Base-by-base conservation (phyloP, 495 filamentous ascomycete species). In the Tuber brumale region DNA sequence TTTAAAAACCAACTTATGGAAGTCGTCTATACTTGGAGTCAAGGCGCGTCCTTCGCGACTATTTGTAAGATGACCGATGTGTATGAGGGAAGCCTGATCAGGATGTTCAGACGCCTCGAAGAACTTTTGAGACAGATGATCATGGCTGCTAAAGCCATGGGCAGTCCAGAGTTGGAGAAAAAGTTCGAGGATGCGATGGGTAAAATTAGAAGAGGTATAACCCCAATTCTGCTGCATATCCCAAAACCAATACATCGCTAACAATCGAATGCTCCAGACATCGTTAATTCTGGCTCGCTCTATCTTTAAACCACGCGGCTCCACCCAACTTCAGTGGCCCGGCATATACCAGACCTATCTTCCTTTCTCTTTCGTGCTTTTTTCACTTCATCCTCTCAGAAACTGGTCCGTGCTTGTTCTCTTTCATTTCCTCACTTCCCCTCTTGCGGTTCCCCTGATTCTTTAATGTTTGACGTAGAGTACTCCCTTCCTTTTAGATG, bases 31-130 rank as follows among this genome's bases (percentile, higher is more conserved):
- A 92, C 92, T 23, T 99, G 95, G 95, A 89, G 93, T n/a, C 90
- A 94, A 74, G 96, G 95, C 71, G 92, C 91, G 79, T 90, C 92
- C 8, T 99, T 99, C 86, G 89, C 92, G n/a, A 89, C 95, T 75
- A 97, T 99, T 73, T 98, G 95, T 85, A 94, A 94, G 91, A 97
- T 97, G 95, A 97, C 95, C 43, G 94, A 97, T 83, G 92, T 95
- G 51, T 99, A 97, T 84, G 95, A 99, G 84, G 95, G 95, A 70
- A 97, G 91, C 75, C 86, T 99, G 78, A 98, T 99, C 82, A 93
- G 95, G 45, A 90, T 97, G 71, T 98, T 99, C 89, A 91, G 95
- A 71, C 92, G 96, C 35, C 86, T 99, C 48, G 96, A 99, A 85
- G 95, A 99, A 85, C 88, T 97, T 72, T 86, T 99, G n/a, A 89